These are phyloP conservation scores for Fragaria vesca DNA, from an alignment of 306 rosid species.

Conservation along the genomic window DNA sequence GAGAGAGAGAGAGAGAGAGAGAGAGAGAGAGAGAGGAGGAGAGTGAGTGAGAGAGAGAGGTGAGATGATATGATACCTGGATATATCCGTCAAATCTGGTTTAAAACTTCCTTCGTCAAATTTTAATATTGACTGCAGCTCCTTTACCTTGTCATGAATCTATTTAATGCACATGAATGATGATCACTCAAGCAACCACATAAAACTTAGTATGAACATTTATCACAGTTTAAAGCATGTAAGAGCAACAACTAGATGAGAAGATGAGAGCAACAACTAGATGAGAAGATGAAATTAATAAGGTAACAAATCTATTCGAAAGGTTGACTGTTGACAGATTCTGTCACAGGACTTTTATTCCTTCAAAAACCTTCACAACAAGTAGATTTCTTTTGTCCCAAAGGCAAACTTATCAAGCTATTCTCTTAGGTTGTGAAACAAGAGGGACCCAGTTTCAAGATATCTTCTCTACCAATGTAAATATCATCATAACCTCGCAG, in stretches of 20 bases:
- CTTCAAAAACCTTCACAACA: not conserved
- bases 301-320: not conserved
- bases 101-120: conserved; percentile 47
- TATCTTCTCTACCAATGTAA: not conserved
- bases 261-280: conserved; percentile 1
- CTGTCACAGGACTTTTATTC: not conserved
- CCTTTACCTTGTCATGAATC: conserved; percentile 68
- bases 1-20: conserved; percentile 4
- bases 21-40: not conserved
- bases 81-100: conserved; percentile 45
- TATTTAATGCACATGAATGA: conserved; percentile 31
- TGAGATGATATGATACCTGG: conserved; percentile 47
- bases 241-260: conserved; percentile 14
- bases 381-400: conserved; percentile 1
- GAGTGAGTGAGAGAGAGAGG: not conserved
- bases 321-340: not conserved
- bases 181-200: conserved; percentile 24
- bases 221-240: conserved; percentile 9
- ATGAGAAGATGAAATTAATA: not conserved
- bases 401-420: not conserved
- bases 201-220: not conserved
- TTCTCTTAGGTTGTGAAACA: not conserved
- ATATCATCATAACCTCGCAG: not conserved
- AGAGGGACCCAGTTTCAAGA: not conserved
- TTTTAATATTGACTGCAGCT: conserved; percentile 48